A percentile compares a stretch with the other conserved stretches of the same genome.
Evolutionary conservation across 2,329 filamentous ascomycete species (phyloP).

Genomic region (Fusarium chlamydosporum): DNA sequence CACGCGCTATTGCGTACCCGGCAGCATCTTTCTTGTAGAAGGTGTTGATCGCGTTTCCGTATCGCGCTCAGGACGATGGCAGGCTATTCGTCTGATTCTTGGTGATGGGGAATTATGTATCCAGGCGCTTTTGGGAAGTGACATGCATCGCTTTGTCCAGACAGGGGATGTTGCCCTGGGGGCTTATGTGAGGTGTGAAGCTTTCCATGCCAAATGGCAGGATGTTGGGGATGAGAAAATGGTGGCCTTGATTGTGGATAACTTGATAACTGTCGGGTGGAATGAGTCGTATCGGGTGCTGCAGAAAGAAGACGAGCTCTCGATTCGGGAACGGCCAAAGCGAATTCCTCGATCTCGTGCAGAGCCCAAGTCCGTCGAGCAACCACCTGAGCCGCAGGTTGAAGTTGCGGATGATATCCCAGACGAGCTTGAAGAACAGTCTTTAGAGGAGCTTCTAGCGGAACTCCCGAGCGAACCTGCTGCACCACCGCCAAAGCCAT

Average conservation of each 20-base stretch:
- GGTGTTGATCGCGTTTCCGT: slow-evolving; percentile 58
- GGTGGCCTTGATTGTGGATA: slow-evolving; percentile 63
- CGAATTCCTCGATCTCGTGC: not conserved
- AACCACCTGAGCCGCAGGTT: not conserved
- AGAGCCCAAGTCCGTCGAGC: slow-evolving; percentile 10
- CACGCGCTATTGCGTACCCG: slow-evolving; percentile 63
- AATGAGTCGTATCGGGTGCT: slow-evolving; percentile 58
- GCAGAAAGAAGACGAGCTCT: slow-evolving; percentile 19
- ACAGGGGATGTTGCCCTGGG: slow-evolving; percentile 62
- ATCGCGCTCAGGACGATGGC: slow-evolving; percentile 57
- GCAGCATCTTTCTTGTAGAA: slow-evolving; percentile 66
- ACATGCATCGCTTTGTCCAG: slow-evolving; percentile 65
- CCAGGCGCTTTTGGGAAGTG: slow-evolving; percentile 64
- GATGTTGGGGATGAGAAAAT: slow-evolving; percentile 46
- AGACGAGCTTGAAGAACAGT: not conserved
- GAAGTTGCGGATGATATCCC: not conserved
- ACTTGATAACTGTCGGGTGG: slow-evolving; percentile 64
- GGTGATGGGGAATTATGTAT: slow-evolving; percentile 68
- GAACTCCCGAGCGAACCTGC: not conserved
- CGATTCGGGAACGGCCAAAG: slow-evolving; percentile 11
- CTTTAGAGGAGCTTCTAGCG: not conserved
- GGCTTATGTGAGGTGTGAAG: slow-evolving; percentile 63
- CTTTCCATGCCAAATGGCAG: slow-evolving; percentile 56
- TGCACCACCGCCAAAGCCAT: not conserved
- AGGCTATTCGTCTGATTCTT: slow-evolving; percentile 63